Evolutionary conservation across 768 basidiomycete species (phyloP).

Genomic region (Naematelia encephala): DNA sequence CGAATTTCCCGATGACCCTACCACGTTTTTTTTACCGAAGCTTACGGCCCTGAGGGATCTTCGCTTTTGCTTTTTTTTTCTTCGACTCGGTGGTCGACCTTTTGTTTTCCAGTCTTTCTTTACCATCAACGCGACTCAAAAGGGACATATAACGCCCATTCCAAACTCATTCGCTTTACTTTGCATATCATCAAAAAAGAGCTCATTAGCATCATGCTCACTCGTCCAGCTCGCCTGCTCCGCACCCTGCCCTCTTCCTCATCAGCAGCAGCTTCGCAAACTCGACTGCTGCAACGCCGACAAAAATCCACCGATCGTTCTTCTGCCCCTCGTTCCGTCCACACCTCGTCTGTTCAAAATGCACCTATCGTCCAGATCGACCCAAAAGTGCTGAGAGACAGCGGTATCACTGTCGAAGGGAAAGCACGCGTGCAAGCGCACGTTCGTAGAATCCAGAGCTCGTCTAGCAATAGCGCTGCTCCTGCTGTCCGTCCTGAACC

Average conservation of each 20-base stretch:
- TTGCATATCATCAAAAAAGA: not conserved
- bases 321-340: conserved; percentile 15
- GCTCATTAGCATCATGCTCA: conserved; percentile 36
- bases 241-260: conserved; percentile 79
- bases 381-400: conserved; percentile 16
- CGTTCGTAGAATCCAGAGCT: conserved; percentile 69
- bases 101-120: too few species aligned
- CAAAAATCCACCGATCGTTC: conserved; percentile 13
- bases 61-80: not conserved
- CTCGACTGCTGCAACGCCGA: conserved; percentile 3
- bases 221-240: conserved; percentile 43
- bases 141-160: not conserved
- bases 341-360: conserved; percentile 28
- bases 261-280: conserved; percentile 75
- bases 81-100: not conserved
- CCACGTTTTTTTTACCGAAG: not conserved
- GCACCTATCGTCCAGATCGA: conserved; percentile 9
- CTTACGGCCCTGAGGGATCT: not conserved
- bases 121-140: not conserved
- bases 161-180: not conserved
- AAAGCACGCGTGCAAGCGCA: conserved; percentile 76
- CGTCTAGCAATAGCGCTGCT: conserved; percentile 61
- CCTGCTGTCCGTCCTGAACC: conserved; percentile 65
- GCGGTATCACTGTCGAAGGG: conserved; percentile 63
- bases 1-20: not conserved